These are phyloP conservation scores for Aspergillus pseudoterreus DNA, from an alignment of 2,329 filamentous ascomycete species.

Conservation along the genomic window DNA sequence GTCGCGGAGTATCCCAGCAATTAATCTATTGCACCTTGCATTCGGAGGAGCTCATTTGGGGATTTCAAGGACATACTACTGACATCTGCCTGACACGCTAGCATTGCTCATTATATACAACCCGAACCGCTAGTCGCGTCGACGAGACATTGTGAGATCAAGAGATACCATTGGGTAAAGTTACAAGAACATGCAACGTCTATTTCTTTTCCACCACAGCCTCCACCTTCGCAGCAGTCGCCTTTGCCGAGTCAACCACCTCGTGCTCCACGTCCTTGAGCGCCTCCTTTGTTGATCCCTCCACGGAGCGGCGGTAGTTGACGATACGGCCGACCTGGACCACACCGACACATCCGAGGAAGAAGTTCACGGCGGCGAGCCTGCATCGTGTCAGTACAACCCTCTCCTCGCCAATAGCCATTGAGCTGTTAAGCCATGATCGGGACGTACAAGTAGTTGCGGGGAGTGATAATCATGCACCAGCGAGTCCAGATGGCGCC, in stretches of 20 bases:
- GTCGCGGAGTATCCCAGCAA: neutral
- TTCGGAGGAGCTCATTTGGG: too few species aligned
- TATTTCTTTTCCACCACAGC: constrained; percentile 32
- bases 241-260: constrained; percentile 34
- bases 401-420: neutral
- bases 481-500: constrained; percentile 97
- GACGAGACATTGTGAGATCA: too few species aligned
- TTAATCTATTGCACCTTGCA: too few species aligned
- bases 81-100: too few species aligned
- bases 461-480: constrained; percentile 95
- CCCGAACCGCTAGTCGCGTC: too few species aligned
- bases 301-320: constrained; percentile 56
- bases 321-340: constrained; percentile 78
- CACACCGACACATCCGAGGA: constrained; percentile 83
- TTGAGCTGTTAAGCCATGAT: neutral
- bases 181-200: neutral
- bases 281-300: constrained; percentile 41
- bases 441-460: constrained; percentile 73
- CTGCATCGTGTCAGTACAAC: constrained; percentile 39
- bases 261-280: constrained; percentile 38
- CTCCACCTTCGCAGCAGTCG: constrained; percentile 26
- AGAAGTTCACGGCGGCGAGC: constrained; percentile 95
- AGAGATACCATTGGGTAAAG: too few species aligned
- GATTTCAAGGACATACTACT: too few species aligned
- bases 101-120: too few species aligned